Base-by-base conservation (phyloP, 1,284 basidiomycete species). In the Ceratobasidium papillatum region DNA sequence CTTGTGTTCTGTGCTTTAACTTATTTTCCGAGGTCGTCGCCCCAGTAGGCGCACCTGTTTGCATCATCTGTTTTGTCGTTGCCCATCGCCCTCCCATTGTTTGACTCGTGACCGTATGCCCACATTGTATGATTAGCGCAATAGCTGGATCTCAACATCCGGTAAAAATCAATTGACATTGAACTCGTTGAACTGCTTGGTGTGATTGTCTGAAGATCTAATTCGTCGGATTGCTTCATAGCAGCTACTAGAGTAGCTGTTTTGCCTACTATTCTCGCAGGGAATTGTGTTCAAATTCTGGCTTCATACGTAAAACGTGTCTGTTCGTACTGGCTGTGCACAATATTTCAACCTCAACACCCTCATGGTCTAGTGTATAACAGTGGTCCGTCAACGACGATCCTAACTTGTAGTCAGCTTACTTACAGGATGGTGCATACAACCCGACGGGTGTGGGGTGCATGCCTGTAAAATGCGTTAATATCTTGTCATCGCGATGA, bases 351-450 rank as follows among this genome's bases (percentile, higher is more conserved):
- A n/a, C 45, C 9, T 41, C n/a, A 41, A 41, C 19, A 17, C 45
- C 19, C 19, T 47, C 19, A 47, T n/a, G 45, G 45, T 19, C 45
- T 47, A 11, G 45, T 11, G n/a, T 47, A 47, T 47, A 17, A n/a
- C 45, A 47, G 4, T 11, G 4, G 8, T 7, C 19, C 19, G 45
- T 47, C 8, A n/a, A 17, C 19, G 19, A 19, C 19, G 19, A 4
- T 17, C 19, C 7, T 9, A 3, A 22, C 17, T 59, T 5, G 19
- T 17, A 4, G 36, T 25, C 25, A 17, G 30, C 2, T 14, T 38
- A 73, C 90, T 81, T 80, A 92, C 89, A 95, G 78, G 74, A 95
- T 89, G 2, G 94, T 95, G n/a, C 94, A 94, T 34, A 95, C 92
- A 61, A 95, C 83, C 43, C 84, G 86, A 74, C 94, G 85, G 17